Evolutionary conservation across 495 filamentous ascomycete species (phyloP).

Genomic region (Xylaria bambusicola): DNA sequence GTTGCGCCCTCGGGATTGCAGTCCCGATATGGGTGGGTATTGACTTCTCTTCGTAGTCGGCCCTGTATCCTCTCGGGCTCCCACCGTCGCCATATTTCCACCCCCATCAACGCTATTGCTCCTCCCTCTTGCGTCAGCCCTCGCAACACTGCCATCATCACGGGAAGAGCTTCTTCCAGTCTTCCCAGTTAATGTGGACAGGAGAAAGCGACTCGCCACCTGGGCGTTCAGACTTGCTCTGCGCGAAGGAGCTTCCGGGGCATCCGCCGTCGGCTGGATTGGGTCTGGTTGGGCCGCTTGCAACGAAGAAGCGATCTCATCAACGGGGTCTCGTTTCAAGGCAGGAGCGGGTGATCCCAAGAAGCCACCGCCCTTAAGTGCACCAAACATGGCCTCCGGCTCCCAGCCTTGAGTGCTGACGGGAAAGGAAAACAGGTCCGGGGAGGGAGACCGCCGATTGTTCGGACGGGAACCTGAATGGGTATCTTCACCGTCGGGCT

Average conservation of each 20-base stretch:
- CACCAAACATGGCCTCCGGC: constrained; percentile 45
- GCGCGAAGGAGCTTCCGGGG: constrained; percentile 39
- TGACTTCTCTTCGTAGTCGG: constrained; percentile 39
- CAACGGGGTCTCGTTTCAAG: constrained; percentile 41
- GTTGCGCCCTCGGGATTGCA: constrained; percentile 36
- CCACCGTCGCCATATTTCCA: constrained; percentile 5
- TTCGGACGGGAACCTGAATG: constrained; percentile 30
- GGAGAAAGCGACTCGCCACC: constrained; percentile 27
- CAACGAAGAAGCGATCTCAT: constrained; percentile 39
- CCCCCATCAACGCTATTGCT: constrained; percentile 42
- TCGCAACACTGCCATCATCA: constrained; percentile 8
- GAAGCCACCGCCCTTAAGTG: constrained; percentile 39
- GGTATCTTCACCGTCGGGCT: constrained; percentile 29
- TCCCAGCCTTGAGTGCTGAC: constrained; percentile 39
- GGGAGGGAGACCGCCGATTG: constrained; percentile 31
- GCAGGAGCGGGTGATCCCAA: constrained; percentile 29
- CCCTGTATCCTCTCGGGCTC: constrained; percentile 9
- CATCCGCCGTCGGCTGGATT: constrained; percentile 25
- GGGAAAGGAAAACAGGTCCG: constrained; percentile 52
- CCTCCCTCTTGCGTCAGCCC: constrained; percentile 30
- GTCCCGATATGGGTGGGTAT: constrained; percentile 48
- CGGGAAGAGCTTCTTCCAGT: constrained; percentile 30
- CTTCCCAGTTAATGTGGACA: constrained; percentile 24
- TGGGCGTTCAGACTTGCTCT: constrained; percentile 47
- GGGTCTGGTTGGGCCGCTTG: constrained; percentile 28